Percentiles rank a stretch among this genome's conserved stretches.
Conservation (phyloP, 305 asterid species). For the Ilex paraguariensis region DNA sequence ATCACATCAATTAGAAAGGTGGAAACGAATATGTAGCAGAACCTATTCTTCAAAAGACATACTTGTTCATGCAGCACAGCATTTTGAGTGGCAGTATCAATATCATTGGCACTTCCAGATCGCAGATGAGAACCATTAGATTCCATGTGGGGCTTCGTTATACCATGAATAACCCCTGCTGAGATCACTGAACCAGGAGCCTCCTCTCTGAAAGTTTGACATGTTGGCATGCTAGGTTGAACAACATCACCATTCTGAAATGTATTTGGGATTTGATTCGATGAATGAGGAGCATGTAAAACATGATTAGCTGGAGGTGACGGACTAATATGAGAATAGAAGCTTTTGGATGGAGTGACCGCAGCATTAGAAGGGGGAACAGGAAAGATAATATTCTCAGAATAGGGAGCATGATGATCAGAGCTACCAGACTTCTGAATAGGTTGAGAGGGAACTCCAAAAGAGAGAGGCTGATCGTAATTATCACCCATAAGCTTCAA, state of each 20-base stretch:
- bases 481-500: not conserved
- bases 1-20: constrained; percentile 14
- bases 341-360: not conserved
- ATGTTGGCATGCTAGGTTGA: not conserved
- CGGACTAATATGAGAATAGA: not conserved
- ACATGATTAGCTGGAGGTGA: not conserved
- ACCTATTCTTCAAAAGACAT: constrained; percentile 13
- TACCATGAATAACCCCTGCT: no score
- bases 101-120: constrained; percentile 22
- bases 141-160: no score
- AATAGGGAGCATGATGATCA: not conserved
- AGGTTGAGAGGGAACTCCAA: not conserved
- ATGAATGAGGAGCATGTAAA: not conserved
- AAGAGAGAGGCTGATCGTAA: not conserved
- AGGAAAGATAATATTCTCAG: not conserved
- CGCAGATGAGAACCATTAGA: not conserved
- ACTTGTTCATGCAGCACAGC: constrained; percentile 90
- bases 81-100: constrained; percentile 71
- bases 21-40: constrained; percentile 10
- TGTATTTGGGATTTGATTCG: not conserved
- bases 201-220: not conserved
- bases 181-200: not conserved
- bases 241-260: not conserved
- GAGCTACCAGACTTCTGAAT: not conserved
- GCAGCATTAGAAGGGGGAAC: not conserved